phyloP scores from a whole-genome alignment of 2,329 filamentous ascomycete species.

The Teratosphaeriaceae sp. region DNA sequence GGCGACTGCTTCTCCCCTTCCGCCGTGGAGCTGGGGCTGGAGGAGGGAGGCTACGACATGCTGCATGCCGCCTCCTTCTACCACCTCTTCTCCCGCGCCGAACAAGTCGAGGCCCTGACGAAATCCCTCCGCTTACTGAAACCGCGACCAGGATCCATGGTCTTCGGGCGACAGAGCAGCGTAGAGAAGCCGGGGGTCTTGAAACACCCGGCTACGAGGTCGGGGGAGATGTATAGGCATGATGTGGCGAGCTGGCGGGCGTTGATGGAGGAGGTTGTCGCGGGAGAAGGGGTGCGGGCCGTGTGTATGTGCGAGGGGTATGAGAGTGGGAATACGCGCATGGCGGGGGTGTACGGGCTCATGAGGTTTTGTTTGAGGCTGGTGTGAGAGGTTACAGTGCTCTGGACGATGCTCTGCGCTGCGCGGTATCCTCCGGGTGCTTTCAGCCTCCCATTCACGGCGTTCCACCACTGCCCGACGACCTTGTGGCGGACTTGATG shows the following conservation, averaged over 20 bases:
- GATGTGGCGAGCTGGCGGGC: constrained; percentile 31
- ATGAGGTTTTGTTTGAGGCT: too few species aligned
- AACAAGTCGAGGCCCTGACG: constrained; percentile 31
- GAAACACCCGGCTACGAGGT: constrained; percentile 11
- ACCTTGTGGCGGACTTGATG: too few species aligned
- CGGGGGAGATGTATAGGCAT: constrained; percentile 29
- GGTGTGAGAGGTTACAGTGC: too few species aligned
- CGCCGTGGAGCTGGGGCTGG: constrained; percentile 28
- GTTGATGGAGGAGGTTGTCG: too few species aligned
- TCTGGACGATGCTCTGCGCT: too few species aligned
- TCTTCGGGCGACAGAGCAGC: constrained; percentile 36
- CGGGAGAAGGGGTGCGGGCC: too few species aligned
- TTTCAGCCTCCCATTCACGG: too few species aligned
- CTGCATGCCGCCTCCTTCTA: constrained; percentile 37
- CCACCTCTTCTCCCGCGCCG: constrained; percentile 37
- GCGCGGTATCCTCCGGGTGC: too few species aligned
- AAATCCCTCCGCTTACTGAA: constrained; percentile 29
- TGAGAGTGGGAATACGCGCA: too few species aligned
- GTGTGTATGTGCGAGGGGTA: too few species aligned
- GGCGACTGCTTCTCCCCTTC: constrained; percentile 31
- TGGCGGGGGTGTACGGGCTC: too few species aligned
- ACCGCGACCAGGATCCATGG: constrained; percentile 26
- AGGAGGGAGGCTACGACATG: constrained; percentile 32
- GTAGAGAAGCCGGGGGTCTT: constrained; percentile 22
- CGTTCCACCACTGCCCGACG: too few species aligned